Conservation (phyloP, 1,284 basidiomycete species). For the Tilletia indica region DNA sequence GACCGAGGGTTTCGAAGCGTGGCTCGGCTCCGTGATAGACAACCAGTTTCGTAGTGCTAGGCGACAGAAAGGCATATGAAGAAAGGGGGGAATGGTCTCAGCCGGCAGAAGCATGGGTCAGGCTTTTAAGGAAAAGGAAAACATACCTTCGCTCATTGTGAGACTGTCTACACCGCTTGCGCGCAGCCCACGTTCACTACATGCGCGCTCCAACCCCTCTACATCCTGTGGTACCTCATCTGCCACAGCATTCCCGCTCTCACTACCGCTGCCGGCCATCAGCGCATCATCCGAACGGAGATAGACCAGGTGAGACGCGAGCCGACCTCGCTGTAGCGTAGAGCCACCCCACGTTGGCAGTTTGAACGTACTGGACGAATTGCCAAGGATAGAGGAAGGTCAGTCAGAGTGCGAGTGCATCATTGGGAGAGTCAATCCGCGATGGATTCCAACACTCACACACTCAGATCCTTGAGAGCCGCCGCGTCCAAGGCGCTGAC, state of each 20-base stretch:
- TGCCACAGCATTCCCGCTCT: neutral
- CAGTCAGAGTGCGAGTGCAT: conserved; percentile 17
- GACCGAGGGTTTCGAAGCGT: neutral
- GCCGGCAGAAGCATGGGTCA: neutral
- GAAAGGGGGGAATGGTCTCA: neutral
- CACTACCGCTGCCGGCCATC: conserved; percentile 26
- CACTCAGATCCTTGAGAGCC: conserved; percentile 29
- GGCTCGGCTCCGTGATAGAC: neutral
- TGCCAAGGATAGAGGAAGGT: conserved; percentile 27
- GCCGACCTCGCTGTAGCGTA: conserved; percentile 29
- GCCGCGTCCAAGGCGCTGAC: conserved; percentile 9
- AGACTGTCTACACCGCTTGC: conserved; percentile 27
- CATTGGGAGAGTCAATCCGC: too few relatives aligned
- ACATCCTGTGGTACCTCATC: conserved; percentile 27
- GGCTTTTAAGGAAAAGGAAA: neutral
- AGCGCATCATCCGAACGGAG: conserved; percentile 39
- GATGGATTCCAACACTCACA: neutral
- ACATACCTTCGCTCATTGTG: conserved; percentile 28
- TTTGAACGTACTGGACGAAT: conserved; percentile 32
- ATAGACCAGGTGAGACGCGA: conserved; percentile 36
- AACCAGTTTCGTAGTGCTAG: conserved; percentile 4
- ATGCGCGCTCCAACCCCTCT: conserved; percentile 39
- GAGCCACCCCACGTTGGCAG: conserved; percentile 40
- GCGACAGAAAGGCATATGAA: neutral
- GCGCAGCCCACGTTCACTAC: conserved; percentile 39